Base-by-base conservation (phyloP, 1,284 basidiomycete genomes). In the Stereum hirsutum region DNA sequence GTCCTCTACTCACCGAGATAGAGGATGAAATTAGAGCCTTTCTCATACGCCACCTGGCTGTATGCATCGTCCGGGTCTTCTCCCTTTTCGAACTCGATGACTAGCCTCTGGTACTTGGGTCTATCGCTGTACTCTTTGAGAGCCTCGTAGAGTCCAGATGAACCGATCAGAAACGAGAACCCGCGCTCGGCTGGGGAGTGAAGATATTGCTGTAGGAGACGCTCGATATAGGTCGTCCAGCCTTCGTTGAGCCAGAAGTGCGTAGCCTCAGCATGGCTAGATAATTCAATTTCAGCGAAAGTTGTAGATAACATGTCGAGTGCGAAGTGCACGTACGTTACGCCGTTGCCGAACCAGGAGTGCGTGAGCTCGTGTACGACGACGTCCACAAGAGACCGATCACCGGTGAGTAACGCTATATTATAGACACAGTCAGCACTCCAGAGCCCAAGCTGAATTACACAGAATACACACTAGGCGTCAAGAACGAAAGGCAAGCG, bases 241-340 rank as follows among this genome's bases (percentile, higher is more conserved):
- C 91, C 80, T 63, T 93, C 90, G 60, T 93, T 94, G 39, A 94
- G 75, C 90, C 90, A 95, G 68, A 94, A 94, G 59, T 89, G 85
- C 4, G 72, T 73, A 2, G 81, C 75, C 45, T 86, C 59, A 1
- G 78, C 76, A 46, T 85, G 82, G 0, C 79, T 84, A 49, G 11
- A 14, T 6, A 30, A n/a, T 31, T 15, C 26, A 23, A 7, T 19
- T 17, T 2, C 25, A 23, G 24, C n/a, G 28, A 30, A n/a, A 30
- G 8, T 30, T 35, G 11, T 50, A 32, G 15, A 14, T 11, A 15
- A 19, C 15, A 17, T 25, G 15, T 36, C 15, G 20, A 40, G 6
- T 32, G 6, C 49, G 39, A 37, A 45, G 33, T 15, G 32, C 21
- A 67, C 76, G 46, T 56, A 84, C 81, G 83, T 85, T 45, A 91